These are phyloP conservation scores for Trichocladium uniseriatum DNA, from an alignment of 495 filamentous ascomycete genomes.

Conservation along the genomic window DNA sequence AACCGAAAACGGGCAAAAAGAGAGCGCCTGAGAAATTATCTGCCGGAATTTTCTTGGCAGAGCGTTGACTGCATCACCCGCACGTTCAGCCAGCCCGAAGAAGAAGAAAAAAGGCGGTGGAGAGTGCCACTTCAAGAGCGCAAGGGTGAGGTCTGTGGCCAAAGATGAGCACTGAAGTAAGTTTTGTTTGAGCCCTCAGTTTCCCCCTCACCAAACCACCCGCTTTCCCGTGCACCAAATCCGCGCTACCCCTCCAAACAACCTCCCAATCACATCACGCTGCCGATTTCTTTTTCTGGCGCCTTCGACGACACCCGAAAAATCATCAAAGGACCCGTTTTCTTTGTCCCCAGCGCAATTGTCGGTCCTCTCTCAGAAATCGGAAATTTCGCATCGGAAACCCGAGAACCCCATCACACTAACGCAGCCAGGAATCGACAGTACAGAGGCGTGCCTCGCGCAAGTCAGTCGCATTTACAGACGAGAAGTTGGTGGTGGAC, in stretches of 20 bases:
- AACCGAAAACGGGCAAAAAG: not conserved
- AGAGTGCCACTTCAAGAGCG: slow-evolving; percentile 5
- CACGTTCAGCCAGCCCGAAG: not conserved
- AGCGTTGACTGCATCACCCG: too few species aligned
- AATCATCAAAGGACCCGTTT: not conserved
- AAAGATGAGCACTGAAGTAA: slow-evolving; percentile 30
- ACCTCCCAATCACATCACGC: not conserved
- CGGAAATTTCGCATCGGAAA: not conserved
- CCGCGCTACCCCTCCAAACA: slow-evolving; percentile 20
- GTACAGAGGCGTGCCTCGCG: slow-evolving; percentile 49
- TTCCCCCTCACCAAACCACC: slow-evolving; percentile 9
- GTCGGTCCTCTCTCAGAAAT: not conserved
- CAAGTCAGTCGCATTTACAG: slow-evolving; percentile 86
- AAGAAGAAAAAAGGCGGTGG: slow-evolving; percentile 15
- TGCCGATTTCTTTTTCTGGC: not conserved
- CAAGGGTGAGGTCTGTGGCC: slow-evolving; percentile 11
- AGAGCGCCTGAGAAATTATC: not conserved
- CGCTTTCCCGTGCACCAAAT: slow-evolving; percentile 3
- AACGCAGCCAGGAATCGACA: slow-evolving; percentile 33
- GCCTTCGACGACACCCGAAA: not conserved
- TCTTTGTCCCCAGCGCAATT: not conserved
- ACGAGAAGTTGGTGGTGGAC: slow-evolving; percentile 74
- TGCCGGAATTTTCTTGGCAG: not conserved
- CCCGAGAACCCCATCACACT: slow-evolving; percentile 10
- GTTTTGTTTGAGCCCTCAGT: slow-evolving; percentile 16